A percentile compares a stretch with the other conserved stretches of the same genome.
phyloP scores from a whole-genome alignment of 208 protist genomes.

The Acanthamoeba sp. region DNA sequence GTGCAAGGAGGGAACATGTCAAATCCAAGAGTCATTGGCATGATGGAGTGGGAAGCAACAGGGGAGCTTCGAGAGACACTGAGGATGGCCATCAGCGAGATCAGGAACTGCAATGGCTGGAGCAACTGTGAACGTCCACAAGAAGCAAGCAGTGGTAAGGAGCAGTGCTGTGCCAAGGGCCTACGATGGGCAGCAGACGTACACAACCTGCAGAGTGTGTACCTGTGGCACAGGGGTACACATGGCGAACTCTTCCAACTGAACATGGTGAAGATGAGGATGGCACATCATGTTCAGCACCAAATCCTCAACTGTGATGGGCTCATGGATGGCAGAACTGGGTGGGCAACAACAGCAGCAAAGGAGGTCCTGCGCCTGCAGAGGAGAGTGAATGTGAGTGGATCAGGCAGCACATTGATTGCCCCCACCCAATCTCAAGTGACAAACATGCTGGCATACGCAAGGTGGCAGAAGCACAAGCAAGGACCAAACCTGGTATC shows the following conservation, averaged over 20 bases:
- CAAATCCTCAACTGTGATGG: not conserved
- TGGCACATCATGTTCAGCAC: not conserved
- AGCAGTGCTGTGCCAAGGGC: not conserved
- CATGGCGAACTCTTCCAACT: conserved; percentile 8
- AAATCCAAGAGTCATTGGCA: not conserved
- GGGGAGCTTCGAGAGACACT: not conserved
- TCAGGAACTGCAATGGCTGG: not conserved
- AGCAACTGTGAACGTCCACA: not conserved
- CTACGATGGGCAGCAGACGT: conserved; percentile 8
- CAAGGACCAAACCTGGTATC: not conserved
- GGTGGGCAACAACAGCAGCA: not conserved
- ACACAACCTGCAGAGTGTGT: conserved; percentile 16
- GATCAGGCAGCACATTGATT: not conserved
- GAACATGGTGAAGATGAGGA: not conserved
- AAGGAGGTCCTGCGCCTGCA: not conserved
- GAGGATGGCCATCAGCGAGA: not conserved
- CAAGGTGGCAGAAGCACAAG: not conserved
- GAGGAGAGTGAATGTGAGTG: not conserved
- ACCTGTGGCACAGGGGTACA: conserved; percentile 24
- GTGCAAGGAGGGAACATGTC: not conserved
- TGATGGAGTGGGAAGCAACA: conserved; percentile 14
- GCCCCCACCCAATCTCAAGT: not conserved
- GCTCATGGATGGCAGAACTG: conserved; percentile 1
- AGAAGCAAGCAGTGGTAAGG: not conserved
- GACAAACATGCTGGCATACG: conserved; percentile 2